Percentiles rank a stretch among this genome's conserved stretches.
phyloP scores from a whole-genome alignment of 106 monocot genomes.

The Cymbidium sinense region DNA sequence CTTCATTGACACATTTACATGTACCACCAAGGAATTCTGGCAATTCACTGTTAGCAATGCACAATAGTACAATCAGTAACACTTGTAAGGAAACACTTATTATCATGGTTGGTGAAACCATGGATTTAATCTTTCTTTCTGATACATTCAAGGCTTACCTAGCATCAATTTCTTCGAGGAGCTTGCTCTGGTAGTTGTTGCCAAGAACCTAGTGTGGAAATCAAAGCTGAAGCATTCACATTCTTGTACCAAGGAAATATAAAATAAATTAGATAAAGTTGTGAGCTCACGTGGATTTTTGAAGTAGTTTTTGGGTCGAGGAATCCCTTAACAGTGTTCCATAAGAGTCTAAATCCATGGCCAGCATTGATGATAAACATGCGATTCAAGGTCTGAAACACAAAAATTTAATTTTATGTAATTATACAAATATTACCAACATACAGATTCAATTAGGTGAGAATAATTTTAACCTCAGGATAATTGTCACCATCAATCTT shows the following conservation, averaged over 20 bases:
- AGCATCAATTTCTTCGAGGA: conserved; percentile 86
- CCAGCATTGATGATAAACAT: conserved; percentile 88
- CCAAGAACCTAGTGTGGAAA: conserved; percentile 62
- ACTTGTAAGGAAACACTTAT: background rate
- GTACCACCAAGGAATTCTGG: conserved; percentile 96
- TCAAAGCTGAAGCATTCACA: background rate
- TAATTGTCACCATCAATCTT: conserved; percentile 73
- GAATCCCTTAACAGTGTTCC: conserved; percentile 86
- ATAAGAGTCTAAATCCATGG: conserved; percentile 74
- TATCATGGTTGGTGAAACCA: background rate
- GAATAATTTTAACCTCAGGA: conserved; percentile 53
- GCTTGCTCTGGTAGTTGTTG: conserved; percentile 84
- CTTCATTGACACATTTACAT: conserved; percentile 50
- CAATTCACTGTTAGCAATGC: conserved; percentile 50
- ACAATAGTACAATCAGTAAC: background rate
- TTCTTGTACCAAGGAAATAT: background rate
- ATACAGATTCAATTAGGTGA: background rate
- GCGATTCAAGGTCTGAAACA: conserved; percentile 47
- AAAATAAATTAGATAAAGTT: background rate
- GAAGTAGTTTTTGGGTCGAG: conserved; percentile 76
- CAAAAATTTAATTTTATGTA: background rate
- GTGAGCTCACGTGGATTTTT: conserved; percentile 45
- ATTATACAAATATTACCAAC: background rate
- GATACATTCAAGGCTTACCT: conserved; percentile 29
- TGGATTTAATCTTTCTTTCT: no score